Percentiles rank a stretch among this genome's conserved stretches.
phyloP scores from a whole-genome alignment of 176 grass and related monocot genomes.

The sorghum (Sorghum bicolor) region Sorghum_bicolor_NCBIv3 NC_012875.2:48610501-48611000 shows the following conservation, averaged over 20 bases:
- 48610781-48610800: slow-evolving; percentile 33
- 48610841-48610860: background rate
- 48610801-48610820: slow-evolving; percentile 6
- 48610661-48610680: slow-evolving; percentile 58
- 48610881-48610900: background rate
- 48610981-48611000: background rate
- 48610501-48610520: background rate
- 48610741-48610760: slow-evolving; percentile 27
- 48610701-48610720: slow-evolving; percentile 50
- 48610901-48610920: background rate
- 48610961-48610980: background rate
- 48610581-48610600: background rate
- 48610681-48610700: slow-evolving; percentile 55
- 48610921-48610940: background rate
- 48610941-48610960: background rate
- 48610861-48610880: background rate
- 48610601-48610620: slow-evolving; percentile 3
- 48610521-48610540: background rate
- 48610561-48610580: background rate
- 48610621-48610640: slow-evolving; percentile 50
- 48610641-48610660: slow-evolving; percentile 54
- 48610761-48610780: slow-evolving; percentile 58
- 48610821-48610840: background rate
- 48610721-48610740: slow-evolving; percentile 33
- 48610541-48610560: background rate